These are phyloP conservation scores for Aspergillus heteromorphus DNA, from an alignment of 495 filamentous ascomycete genomes.

Conservation along the genomic window DNA sequence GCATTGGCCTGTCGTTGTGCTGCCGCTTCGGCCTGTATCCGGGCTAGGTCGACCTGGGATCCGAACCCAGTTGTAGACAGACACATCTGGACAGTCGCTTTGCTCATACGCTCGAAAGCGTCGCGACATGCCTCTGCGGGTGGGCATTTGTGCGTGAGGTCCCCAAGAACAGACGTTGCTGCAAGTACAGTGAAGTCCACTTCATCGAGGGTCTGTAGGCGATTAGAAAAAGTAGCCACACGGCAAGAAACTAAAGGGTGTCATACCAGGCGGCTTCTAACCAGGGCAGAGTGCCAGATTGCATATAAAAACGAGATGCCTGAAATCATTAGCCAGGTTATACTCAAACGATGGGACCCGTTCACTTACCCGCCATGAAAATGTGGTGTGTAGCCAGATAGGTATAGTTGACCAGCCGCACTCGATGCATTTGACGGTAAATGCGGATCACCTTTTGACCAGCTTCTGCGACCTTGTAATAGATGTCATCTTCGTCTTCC, in stretches of 20 bases:
- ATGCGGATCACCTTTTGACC: slow-evolving; percentile 87
- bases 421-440: slow-evolving; percentile 83
- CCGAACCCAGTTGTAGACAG: slow-evolving; percentile 78
- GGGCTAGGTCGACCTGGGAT: slow-evolving; percentile 38
- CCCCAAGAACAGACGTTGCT: slow-evolving; percentile 81
- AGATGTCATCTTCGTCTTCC: slow-evolving; percentile 86
- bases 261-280: slow-evolving; percentile 75
- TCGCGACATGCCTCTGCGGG: slow-evolving; percentile 83
- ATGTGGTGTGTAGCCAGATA: slow-evolving; percentile 96
- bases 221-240: not conserved
- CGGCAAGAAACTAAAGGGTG: not conserved
- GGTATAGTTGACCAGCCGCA: slow-evolving; percentile 90
- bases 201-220: slow-evolving; percentile 74
- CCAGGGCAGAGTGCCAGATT: slow-evolving; percentile 90
- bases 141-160: slow-evolving; percentile 72
- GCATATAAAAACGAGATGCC: slow-evolving; percentile 94
- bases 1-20: slow-evolving; percentile 13
- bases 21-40: slow-evolving; percentile 10
- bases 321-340: slow-evolving; percentile 24
- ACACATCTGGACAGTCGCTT: slow-evolving; percentile 89
- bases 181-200: slow-evolving; percentile 93
- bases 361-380: slow-evolving; percentile 77
- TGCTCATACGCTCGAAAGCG: slow-evolving; percentile 92
- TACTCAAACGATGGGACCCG: not conserved
- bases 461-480: slow-evolving; percentile 89